Percentiles rank a stretch among this genome's conserved stretches.
These are phyloP conservation scores for Cercospora canescens DNA, from an alignment of 2,329 filamentous ascomycete species.

Conservation along the genomic window DNA sequence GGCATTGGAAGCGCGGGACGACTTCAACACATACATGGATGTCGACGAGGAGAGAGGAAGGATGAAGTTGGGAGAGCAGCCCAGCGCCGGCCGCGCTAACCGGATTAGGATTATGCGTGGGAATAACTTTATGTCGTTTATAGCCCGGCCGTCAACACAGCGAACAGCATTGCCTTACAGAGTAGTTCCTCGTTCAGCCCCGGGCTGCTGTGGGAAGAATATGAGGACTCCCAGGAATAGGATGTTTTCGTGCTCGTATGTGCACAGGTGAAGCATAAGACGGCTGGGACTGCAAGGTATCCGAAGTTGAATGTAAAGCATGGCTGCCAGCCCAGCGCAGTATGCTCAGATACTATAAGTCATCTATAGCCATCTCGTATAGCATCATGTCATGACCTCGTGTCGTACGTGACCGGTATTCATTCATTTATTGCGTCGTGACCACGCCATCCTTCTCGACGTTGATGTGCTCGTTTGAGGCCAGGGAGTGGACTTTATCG, in stretches of 20 bases:
- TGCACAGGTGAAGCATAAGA: neutral
- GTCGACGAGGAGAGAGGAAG: too few relatives aligned
- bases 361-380: neutral
- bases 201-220: too few relatives aligned
- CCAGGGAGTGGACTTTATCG: conserved; percentile 65
- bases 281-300: neutral
- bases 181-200: too few relatives aligned
- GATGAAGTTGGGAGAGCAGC: too few relatives aligned
- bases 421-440: conserved; percentile 60
- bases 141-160: too few relatives aligned
- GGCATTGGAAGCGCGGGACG: too few relatives aligned
- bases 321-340: neutral
- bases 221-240: too few relatives aligned
- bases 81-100: too few relatives aligned
- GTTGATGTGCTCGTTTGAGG: conserved; percentile 69
- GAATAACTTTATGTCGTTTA: too few relatives aligned
- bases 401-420: neutral
- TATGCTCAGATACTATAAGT: neutral
- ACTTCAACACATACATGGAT: too few relatives aligned
- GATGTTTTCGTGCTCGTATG: neutral
- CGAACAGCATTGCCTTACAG: too few relatives aligned
- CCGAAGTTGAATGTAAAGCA: neutral
- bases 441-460: conserved; percentile 76
- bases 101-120: too few relatives aligned
- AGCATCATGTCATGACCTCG: neutral